A percentile compares a stretch with the other conserved stretches of the same genome.
phyloP scores from a whole-genome alignment of 2,329 filamentous ascomycete species.

The Apiospora kogelbergensis region DNA sequence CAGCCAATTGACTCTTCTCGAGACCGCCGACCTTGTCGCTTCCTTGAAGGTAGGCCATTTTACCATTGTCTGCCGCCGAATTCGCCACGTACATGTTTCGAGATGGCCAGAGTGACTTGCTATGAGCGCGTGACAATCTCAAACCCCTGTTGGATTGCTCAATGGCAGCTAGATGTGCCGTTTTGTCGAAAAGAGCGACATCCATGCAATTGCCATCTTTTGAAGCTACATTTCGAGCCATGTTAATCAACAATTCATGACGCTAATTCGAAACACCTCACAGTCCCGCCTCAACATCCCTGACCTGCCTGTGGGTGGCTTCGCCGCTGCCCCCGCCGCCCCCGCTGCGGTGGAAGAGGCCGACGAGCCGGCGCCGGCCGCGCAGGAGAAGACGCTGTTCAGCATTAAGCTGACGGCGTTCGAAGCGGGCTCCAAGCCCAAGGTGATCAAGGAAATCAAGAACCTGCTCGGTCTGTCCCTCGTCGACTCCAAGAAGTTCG shows the following conservation, averaged over 20 bases:
- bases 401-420: slow-evolving; percentile 91
- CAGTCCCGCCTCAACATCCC: slow-evolving; percentile 96
- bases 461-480: slow-evolving; percentile 88
- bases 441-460: slow-evolving; percentile 99
- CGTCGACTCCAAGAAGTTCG: slow-evolving; percentile 99
- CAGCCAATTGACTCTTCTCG: slow-evolving; percentile 93
- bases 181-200: neutral
- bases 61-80: neutral
- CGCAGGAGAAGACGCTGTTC: slow-evolving; percentile 97
- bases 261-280: slow-evolving; percentile 13
- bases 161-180: neutral
- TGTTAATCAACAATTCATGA: neutral
- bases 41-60: slow-evolving; percentile 79
- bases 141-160: neutral
- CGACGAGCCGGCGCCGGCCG: slow-evolving; percentile 82
- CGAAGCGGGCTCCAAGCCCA: slow-evolving; percentile 87
- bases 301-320: slow-evolving; percentile 92
- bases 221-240: neutral
- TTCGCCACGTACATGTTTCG: neutral
- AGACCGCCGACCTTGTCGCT: slow-evolving; percentile 94
- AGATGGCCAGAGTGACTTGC: neutral
- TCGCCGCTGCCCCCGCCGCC: slow-evolving; percentile 67
- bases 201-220: neutral
- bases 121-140: neutral
- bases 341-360: slow-evolving; percentile 73